Evolutionary conservation across 2,329 filamentous ascomycete species (phyloP), one percentile per base, ranked within the genome.

Genomic region (Dactylellina parvicollis): DNA sequence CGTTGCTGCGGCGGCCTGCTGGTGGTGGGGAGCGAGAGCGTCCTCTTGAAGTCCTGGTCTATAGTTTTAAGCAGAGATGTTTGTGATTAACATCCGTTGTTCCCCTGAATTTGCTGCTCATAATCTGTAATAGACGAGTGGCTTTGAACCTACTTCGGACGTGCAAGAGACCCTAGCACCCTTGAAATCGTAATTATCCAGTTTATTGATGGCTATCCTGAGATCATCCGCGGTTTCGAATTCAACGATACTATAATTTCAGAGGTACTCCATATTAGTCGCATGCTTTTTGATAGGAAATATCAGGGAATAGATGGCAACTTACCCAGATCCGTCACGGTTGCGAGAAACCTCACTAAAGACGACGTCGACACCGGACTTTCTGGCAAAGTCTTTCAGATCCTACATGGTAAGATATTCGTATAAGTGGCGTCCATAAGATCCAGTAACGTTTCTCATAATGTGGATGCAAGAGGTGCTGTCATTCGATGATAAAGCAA

Each of bases 381-480:
- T 92, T 81, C 95, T 92, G 75, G 95, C 95, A 83, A 99, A 99
- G 82, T 99, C 95, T 91, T 99, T 99, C 61, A 99, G 89, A 83
- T 99, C 95, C 95, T 99, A 92, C 84, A 89, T 84, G 75, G 75
- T 67, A 78, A 79, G 76, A 77, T 69, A 69, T 74, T 76, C 74
- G 75, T 74, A 78, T 78, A 76, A 78, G 77, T 78, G 77, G 73
- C 76, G 74, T 74, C 77, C 77, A 72, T 71, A 77, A 77, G 72
- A 74, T 70, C 75, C 77, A 76, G 77, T 38, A 80, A 79, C 76
- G 82, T 59, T 57, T 66, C 30, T 54, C 81, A 49, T 32, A 52
- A 49, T 28, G 49, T 52, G 66, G 28, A 64, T 56, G 66, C 59
- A 70, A 52, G 52, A 42, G 28, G 36, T 46, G 69, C 46, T 66